Evolutionary conservation across 768 basidiomycete genomes (phyloP), one percentile per base, ranked within the genome.

Genomic region (Russula olivacea): DNA sequence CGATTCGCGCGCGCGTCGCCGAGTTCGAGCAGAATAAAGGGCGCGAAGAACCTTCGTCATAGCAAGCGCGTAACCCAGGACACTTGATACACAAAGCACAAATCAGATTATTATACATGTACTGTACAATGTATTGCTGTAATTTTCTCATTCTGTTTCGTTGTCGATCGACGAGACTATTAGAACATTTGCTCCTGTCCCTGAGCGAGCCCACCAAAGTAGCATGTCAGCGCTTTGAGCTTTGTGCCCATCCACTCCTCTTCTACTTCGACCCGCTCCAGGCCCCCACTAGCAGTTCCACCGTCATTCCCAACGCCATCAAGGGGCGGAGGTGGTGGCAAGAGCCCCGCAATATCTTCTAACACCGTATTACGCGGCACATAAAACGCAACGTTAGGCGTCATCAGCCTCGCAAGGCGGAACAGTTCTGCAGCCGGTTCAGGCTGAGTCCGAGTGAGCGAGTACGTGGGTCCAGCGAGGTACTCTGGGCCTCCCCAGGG

Each of bases 171-270:
- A 15, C 28, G 7, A n/a, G 5, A 30, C 10, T 36, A 30, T 54
- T 66, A 81, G 66, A 85, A 91, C 64, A 86, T 68, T 45, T 81
- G 71, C 58, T 84, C 85, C 69, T 92, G 89, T 3, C 87, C 88
- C 25, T 74, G 72, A 10, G 76, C 89, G 48, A 98, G 75, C 14
- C 92, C 92, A 8, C 96, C 96, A 74, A 88, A 97, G 73, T 97
- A 96, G 72, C 91, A 94, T 1, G 93, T 97, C 57, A 98, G 74
- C 0, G 95, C 96, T 71, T 98, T 98, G 49, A 98, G 74, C 77
- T 96, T 96, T 11, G 79, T 79, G 2, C 93, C 88, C 87, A 92
- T 96, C 94, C 93, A 98, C 72, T 92, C 92, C 74, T 98, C 96
- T 71, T 98, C 94, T 8, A 98, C 81, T 74, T 98, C 96, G 11